phyloP scores from a whole-genome alignment of 1,139 yeast genomes.

The Yamadazyma pseudoaaseri region DNA sequence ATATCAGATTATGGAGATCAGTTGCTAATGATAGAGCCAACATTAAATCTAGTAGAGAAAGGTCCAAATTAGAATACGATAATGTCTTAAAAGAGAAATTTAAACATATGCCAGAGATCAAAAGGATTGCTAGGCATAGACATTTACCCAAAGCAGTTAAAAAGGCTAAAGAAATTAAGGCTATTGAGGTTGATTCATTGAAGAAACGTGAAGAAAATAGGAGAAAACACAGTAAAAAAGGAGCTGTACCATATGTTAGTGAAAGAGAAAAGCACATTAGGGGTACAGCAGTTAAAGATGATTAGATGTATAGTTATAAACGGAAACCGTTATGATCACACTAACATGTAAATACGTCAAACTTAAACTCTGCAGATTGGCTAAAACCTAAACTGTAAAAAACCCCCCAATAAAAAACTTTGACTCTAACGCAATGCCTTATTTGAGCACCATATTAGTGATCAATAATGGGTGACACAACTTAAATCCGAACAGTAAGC shows the following conservation, averaged over 20 bases:
- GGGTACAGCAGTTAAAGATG: constrained; percentile 69
- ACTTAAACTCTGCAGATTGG: too few species aligned
- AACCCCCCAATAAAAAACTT: too few species aligned
- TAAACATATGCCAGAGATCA: constrained; percentile 95
- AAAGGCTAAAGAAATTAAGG: constrained; percentile 85
- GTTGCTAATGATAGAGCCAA: constrained; percentile 81
- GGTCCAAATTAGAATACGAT: constrained; percentile 85
- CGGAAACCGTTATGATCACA: too few species aligned
- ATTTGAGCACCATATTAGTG: too few species aligned
- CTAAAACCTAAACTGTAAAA: too few species aligned
- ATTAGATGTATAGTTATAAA: constrained; percentile 5
- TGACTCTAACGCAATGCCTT: too few species aligned
- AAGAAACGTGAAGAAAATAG: constrained; percentile 82
- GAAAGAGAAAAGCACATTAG: constrained; percentile 87
- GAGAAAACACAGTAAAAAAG: constrained; percentile 73
- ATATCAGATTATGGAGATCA: constrained; percentile 89
- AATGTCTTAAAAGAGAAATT: constrained; percentile 87
- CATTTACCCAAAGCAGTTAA: constrained; percentile 85
- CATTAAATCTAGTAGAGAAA: constrained; percentile 76
- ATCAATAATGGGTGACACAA: too few species aligned
- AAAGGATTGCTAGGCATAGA: constrained; percentile 86
- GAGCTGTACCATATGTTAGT: constrained; percentile 57
- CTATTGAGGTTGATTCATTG: constrained; percentile 66
- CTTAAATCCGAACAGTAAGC: too few species aligned
- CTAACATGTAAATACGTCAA: too few species aligned